Base-by-base conservation (phyloP, 805 yeast genomes). In the Kodamaea laetipori region DNA sequence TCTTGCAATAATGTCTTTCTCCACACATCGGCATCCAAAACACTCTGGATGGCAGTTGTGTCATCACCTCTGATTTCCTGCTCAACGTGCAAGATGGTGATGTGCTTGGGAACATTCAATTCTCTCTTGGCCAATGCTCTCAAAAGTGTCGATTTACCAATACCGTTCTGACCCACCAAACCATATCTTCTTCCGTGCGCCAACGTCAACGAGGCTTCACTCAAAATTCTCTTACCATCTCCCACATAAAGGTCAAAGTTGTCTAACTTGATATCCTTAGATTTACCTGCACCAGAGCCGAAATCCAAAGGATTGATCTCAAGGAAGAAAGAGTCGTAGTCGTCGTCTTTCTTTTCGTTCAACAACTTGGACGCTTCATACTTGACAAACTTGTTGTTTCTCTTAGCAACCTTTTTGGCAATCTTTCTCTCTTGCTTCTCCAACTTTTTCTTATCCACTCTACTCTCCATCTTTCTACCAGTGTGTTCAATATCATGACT, bases 11-110 rank as follows among this genome's bases (percentile, higher is more conserved):
- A 71, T 54, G 84, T 89, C 66, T 95, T 94, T 65, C 99, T 79
- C 99, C 99, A 94, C 32, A 94, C 99, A 70, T 94, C 99, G 1
- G 99, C 99, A 69, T 94, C 99, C 52, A 94, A 73, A n/a, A 94
- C 99, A 50, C 96, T 85, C 64, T 92, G 97, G 43, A 94, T 64
- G 1, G 97, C 99, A 7, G 82, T 64, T 1, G 88, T 85, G 40
- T 90, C 97, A 58, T 92, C 97, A 58, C 99, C 99, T 54, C 81
- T 77, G 39, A 94, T 80, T 73, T 94, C 99, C 77, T 94, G 99
- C 64, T 94, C 99, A 45, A 94, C 99, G 58, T 94, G 97, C 54
- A 94, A 74, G 64, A 94, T 87, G 1, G 98, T 87, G 50, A 94
- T 92, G 64, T 94, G 98, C 56, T 87, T 90, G 10, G 99, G 98